These are phyloP conservation scores for Ganoderma resinaceum DNA, from an alignment of 1,284 basidiomycete species.

Conservation along the genomic window DNA sequence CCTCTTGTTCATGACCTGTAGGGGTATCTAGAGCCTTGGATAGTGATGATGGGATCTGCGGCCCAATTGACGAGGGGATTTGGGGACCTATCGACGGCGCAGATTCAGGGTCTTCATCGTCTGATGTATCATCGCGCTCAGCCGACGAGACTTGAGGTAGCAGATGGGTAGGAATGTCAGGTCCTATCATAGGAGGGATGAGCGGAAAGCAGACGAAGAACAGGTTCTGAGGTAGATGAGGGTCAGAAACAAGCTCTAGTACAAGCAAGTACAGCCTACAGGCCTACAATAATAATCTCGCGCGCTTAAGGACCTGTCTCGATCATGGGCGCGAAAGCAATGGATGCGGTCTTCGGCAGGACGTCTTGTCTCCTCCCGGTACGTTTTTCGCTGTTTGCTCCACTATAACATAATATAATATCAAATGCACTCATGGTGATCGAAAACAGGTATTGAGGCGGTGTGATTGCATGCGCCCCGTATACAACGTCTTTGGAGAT, in stretches of 20 bases:
- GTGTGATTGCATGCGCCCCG: neutral
- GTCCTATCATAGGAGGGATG: slow-evolving; percentile 56
- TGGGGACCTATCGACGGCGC: slow-evolving; percentile 28
- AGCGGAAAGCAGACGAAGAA: neutral
- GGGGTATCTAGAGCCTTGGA: slow-evolving; percentile 7
- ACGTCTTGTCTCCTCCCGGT: neutral
- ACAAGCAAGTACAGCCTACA: no score
- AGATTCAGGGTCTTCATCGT: slow-evolving; percentile 20
- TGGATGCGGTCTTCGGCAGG: neutral
- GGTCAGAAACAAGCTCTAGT: neutral
- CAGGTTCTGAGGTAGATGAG: neutral
- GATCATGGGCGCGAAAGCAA: neutral
- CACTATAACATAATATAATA: neutral
- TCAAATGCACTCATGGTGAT: neutral
- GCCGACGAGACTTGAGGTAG: slow-evolving; percentile 23
- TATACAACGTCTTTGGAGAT: neutral
- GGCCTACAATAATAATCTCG: no score
- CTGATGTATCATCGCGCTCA: slow-evolving; percentile 14
- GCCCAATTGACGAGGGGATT: slow-evolving; percentile 30
- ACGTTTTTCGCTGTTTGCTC: neutral
- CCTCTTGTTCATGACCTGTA: slow-evolving; percentile 4
- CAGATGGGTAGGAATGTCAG: slow-evolving; percentile 54
- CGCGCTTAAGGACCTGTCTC: neutral
- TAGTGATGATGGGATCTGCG: slow-evolving; percentile 25
- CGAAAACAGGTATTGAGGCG: neutral